Evolutionary conservation across 2,329 filamentous ascomycete species (phyloP), one percentile per base, ranked within the genome.

Genomic region (Dactylellina sp.): DNA sequence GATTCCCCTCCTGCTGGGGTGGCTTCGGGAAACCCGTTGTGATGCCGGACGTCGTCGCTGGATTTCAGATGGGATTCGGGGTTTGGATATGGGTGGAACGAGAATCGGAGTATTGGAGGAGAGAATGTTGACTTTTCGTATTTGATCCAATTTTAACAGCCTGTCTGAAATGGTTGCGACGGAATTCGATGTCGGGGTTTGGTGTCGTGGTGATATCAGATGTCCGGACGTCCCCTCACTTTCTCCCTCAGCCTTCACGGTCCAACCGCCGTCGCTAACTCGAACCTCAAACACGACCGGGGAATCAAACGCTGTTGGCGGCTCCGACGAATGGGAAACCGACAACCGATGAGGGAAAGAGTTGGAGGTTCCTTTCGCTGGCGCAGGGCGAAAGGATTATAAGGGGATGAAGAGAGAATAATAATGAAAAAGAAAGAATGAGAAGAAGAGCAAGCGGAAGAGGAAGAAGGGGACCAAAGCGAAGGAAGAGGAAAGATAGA

Each of bases 141-240:
- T 59, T 37, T 50, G 42, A 63, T 68, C 62, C 71, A 68, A 75
- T 47, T 50, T 63, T 47, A 53, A 52, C 24, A 24, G 28, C 5
- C 28, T 32, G 28, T 32, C 28, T 32, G 28, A 9, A 9, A 32
- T 32, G 28, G 28, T 32, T 5, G 28, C 28, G 28, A 32, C n/a
- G 42, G 18, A 47, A 37, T 55, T 44, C 20, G 56, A 46, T 46
- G 47, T 55, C 22, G 49, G n/a, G 35, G 16, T 5, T 12, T 16
- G 7, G 12, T 37, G 24, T 52, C 25, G 49, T 52, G 22, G 14
- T 42, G 53, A 16, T 28, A 39, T 40, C 32, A 40, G n/a, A 24
- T 7, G n/a, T 39, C 3, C 6, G 25, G 9, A 7, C 24, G 39
- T 42, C 63, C 62, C 63, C 63, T 66, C 63, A 53, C 63, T 60